Base-by-base conservation (phyloP, 345 rosid genomes). In the Salix brachista region DNA sequence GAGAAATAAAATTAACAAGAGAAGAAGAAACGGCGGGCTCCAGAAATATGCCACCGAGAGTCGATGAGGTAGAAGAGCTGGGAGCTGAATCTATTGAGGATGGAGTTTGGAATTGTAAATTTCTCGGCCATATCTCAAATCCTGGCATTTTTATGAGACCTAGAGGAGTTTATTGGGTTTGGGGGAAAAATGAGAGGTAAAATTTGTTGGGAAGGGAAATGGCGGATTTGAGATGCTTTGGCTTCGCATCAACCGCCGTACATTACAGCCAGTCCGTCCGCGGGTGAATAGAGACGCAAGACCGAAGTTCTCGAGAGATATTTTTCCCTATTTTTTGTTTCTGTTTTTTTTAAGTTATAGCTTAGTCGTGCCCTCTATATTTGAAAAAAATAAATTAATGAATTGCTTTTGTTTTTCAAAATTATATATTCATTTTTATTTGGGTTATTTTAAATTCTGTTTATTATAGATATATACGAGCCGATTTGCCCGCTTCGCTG, bases 41-140 rank as follows among this genome's bases (percentile, higher is more conserved):
- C 60, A 89, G 89, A 80, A 91, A 91, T 79, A 89, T 76, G 74
- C 96, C 96, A 52, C 93, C 91, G 26, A 26, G 54, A 50, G 67
- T 37, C 56, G 42, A 62, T 50, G 74, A 68, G 66, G 39, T 61
- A 48, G 62, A 56, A 48, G 37, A 48, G 30, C 21, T 60, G 1
- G 67, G 21, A 58, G 11, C 28, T 65, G 39, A 79, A 60, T 79
- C 81, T 61, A 60, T 1, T 1, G 73, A 26, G 39, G 71, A 67
- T 62, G 62, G 75, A 52, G 18, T 25, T 23, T 54, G 67, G 58
- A 62, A 41, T 65, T 73, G 42, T 4, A 79, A 69, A 44, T 80
- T 80, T 67, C 39, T 74, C 74, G 70, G 76, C 66, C 78, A 77
- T 62, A 76, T 36, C 41, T 80, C 78, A 54, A 73, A 66, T 64